These are phyloP conservation scores for Phytophthora hybrid DNA, from an alignment of 352 stramenopile species.

Conservation along the genomic window DNA sequence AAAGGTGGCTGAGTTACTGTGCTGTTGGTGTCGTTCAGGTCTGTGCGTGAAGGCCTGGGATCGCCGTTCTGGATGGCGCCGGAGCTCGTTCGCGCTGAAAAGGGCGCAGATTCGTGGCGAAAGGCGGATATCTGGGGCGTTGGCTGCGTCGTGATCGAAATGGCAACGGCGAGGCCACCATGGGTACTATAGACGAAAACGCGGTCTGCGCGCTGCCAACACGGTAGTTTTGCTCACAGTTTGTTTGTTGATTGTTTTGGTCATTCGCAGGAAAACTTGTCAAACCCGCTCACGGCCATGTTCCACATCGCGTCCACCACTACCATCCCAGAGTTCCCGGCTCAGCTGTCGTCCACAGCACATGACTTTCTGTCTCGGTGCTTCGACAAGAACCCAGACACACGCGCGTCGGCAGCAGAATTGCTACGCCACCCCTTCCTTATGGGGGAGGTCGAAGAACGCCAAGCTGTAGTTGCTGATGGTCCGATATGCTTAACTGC, in stretches of 20 bases:
- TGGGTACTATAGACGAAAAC: conserved; percentile 57
- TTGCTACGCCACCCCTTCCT: conserved; percentile 81
- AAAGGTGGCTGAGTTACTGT: neutral
- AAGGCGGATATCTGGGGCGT: conserved; percentile 93
- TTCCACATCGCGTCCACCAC: conserved; percentile 83
- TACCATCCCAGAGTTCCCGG: conserved; percentile 56
- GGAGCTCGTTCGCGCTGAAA: conserved; percentile 92
- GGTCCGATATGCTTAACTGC: neutral
- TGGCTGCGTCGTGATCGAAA: conserved; percentile 91
- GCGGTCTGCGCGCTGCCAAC: neutral
- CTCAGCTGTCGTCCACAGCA: conserved; percentile 45
- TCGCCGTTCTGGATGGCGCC: conserved; percentile 97
- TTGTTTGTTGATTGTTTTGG: neutral
- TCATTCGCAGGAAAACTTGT: conserved; percentile 64
- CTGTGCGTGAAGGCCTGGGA: conserved; percentile 77
- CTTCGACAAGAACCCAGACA: conserved; percentile 67
- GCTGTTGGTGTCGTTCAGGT: conserved; percentile 39
- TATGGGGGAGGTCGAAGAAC: conserved; percentile 1
- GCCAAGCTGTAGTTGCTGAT: conserved; percentile 23
- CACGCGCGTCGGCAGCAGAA: conserved; percentile 84
- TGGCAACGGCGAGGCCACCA: conserved; percentile 87
- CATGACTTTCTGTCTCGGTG: conserved; percentile 63
- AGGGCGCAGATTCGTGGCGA: conserved; percentile 77
- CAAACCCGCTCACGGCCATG: conserved; percentile 83
- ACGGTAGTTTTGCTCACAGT: neutral